Base-by-base conservation (phyloP, 495 filamentous ascomycete genomes). In the Hapsidospora chrysogenum region DNA sequence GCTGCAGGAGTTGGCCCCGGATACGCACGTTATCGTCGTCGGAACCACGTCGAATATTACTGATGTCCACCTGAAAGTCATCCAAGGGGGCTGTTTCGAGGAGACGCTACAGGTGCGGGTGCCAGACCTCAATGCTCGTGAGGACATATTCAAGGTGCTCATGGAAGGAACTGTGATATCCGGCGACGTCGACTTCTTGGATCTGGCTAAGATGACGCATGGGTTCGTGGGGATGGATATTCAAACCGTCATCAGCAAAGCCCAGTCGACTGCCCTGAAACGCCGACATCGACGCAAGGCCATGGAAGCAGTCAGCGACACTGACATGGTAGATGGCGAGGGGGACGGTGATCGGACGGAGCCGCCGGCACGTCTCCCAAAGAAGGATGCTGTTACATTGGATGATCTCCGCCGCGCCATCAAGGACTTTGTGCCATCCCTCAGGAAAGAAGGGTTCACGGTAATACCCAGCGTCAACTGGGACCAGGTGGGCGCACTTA, bases 401-500 rank as follows among this genome's bases (percentile, higher is more conserved):
- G 41, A 46, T 6, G 49, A 54, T 31, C 46, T 54, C 40, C 32
- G 51, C 0, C 22, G 17, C 9, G 89, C 87, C 17, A 64, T 95
- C 18, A 72, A 80, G 26, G 77, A 75, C 46, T 85, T 96, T 36
- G 85, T 92, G 41, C 92, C 89, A 3, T 93, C 85, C 1, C 80
- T 84, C 14, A 92, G 92, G 50, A 76, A 89, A 13, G 92, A 97
- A 61, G 89, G 89, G 40, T 97, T 97, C 56, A 84, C 86, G 18
- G 93, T 86, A 1, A 84, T 96, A 29, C 89, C 89, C n/a, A 81
- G 94, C 51, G 93, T 86, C 5, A 94, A 84, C 1, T 97, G 87
- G 89, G 63, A 72, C 22, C 76, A 95, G 48, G 86, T 97, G 37
- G 89, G 89, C 33, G 89, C 89, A 3, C 66, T 97, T 11, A 57